These are phyloP conservation scores for Chlorophyllum brunneum DNA, from an alignment of 768 basidiomycete species.

Conservation along the genomic window DNA sequence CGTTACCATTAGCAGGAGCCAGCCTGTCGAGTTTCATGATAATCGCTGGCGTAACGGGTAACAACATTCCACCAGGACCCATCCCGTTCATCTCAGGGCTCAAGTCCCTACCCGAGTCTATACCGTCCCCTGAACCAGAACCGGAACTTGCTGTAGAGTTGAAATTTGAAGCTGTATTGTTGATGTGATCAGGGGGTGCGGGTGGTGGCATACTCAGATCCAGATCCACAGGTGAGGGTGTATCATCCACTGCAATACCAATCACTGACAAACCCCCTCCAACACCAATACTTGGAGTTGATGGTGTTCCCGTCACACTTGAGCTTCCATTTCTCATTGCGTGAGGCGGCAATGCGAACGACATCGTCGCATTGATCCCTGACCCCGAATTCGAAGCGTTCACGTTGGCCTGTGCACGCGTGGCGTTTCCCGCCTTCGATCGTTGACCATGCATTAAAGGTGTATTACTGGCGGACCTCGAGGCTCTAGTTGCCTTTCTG, in stretches of 20 bases:
- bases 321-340: not conserved
- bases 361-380: not conserved
- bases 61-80: slow-evolving; percentile 23
- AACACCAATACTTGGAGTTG: not conserved
- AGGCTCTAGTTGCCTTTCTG: slow-evolving; percentile 1
- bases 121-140: slow-evolving; percentile 1
- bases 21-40: slow-evolving; percentile 85
- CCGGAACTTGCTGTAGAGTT: not conserved
- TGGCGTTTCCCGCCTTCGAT: not conserved
- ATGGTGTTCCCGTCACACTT: slow-evolving; percentile 3
- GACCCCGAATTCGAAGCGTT: not conserved
- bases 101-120: not conserved
- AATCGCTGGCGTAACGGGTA: slow-evolving; percentile 86
- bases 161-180: not conserved
- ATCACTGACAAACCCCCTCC: no score
- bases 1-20: slow-evolving; percentile 22
- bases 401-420: not conserved
- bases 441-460: slow-evolving; percentile 8
- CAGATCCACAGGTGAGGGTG: slow-evolving; percentile 81
- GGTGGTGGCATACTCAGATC: slow-evolving; percentile 80
- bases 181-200: slow-evolving; percentile 23
- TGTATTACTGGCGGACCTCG: slow-evolving; percentile 8
- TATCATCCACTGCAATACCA: slow-evolving; percentile 37
- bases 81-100: not conserved
- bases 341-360: not conserved